phyloP scores from a whole-genome alignment of 2,329 filamentous ascomycete species.

The Colletotrichum horii region DNA sequence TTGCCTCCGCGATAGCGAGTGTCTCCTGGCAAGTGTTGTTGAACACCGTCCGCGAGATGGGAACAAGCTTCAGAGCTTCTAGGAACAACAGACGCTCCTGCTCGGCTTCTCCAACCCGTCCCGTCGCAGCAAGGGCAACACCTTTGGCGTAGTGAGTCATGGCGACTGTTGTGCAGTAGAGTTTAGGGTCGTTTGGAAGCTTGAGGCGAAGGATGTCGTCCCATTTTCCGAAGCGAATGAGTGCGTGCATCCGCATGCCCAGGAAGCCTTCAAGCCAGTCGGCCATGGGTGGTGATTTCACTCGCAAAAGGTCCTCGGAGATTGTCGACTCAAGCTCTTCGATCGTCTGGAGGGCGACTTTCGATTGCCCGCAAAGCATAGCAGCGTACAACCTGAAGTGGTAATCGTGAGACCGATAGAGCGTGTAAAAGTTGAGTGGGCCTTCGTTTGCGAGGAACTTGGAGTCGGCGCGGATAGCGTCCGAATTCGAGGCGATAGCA shows the following conservation, averaged over 20 bases:
- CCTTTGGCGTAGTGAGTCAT: constrained; percentile 72
- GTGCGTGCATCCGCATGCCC: constrained; percentile 69
- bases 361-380: constrained; percentile 75
- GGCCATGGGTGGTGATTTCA: constrained; percentile 75
- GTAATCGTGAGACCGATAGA: constrained; percentile 77
- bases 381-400: constrained; percentile 80
- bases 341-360: constrained; percentile 66
- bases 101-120: constrained; percentile 59
- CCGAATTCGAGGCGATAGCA: constrained; percentile 70
- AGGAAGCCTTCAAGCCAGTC: constrained; percentile 79
- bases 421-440: constrained; percentile 74
- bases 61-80: constrained; percentile 56
- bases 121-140: constrained; percentile 67
- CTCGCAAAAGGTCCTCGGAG: constrained; percentile 66
- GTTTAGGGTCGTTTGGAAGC: constrained; percentile 59
- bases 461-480: constrained; percentile 71
- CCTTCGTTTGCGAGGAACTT: constrained; percentile 66
- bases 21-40: constrained; percentile 71
- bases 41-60: constrained; percentile 67
- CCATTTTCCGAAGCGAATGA: constrained; percentile 78
- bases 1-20: constrained; percentile 65
- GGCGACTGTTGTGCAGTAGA: constrained; percentile 75
- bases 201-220: constrained; percentile 63
- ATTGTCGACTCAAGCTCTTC: constrained; percentile 64
- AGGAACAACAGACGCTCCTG: constrained; percentile 56